Conservation (phyloP, 2,329 filamentous ascomycete species). For the Shiraia bambusicola region DNA sequence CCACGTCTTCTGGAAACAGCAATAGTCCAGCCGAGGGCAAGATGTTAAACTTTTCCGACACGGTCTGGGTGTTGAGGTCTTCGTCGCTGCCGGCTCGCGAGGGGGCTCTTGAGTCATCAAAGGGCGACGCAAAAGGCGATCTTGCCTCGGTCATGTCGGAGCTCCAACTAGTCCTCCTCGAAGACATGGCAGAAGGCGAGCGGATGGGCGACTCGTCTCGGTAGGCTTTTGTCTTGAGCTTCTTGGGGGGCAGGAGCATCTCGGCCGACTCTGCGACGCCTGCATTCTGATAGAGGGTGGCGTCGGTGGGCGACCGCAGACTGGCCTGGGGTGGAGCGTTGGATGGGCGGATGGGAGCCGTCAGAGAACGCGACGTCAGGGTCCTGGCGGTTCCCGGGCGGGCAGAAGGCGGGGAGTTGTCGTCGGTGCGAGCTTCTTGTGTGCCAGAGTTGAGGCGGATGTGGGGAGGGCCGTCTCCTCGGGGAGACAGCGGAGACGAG, state of each 20-base stretch:
- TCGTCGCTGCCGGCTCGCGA: slow-evolving; percentile 66
- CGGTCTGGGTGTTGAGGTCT: slow-evolving; percentile 69
- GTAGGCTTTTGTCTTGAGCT: slow-evolving; percentile 52
- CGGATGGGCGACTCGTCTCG: slow-evolving; percentile 53
- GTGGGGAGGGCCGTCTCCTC: slow-evolving; percentile 53
- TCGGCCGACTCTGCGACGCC: slow-evolving; percentile 50
- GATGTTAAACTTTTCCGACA: slow-evolving; percentile 73
- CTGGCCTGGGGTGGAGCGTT: slow-evolving; percentile 33
- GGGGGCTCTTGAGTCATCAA: slow-evolving; percentile 60
- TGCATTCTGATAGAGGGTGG: slow-evolving; percentile 41
- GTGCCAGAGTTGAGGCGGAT: slow-evolving; percentile 65
- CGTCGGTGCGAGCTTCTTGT: slow-evolving; percentile 51
- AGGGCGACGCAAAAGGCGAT: slow-evolving; percentile 56
- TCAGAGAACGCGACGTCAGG: slow-evolving; percentile 49
- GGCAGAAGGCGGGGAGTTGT: slow-evolving; percentile 28
- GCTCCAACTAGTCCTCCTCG: slow-evolving; percentile 65
- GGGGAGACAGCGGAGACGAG: slow-evolving; percentile 32
- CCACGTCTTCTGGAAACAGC: slow-evolving; percentile 70
- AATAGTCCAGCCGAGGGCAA: slow-evolving; percentile 66
- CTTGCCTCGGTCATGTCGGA: slow-evolving; percentile 61
- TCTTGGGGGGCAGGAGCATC: slow-evolving; percentile 53
- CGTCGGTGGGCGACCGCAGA: slow-evolving; percentile 25
- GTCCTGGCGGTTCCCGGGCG: slow-evolving; percentile 45
- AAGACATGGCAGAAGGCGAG: slow-evolving; percentile 59
- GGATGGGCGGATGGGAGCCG: slow-evolving; percentile 41